phyloP scores from a whole-genome alignment of 2,329 filamentous ascomycete genomes.

The Ceratocystis smalleyi region DNA sequence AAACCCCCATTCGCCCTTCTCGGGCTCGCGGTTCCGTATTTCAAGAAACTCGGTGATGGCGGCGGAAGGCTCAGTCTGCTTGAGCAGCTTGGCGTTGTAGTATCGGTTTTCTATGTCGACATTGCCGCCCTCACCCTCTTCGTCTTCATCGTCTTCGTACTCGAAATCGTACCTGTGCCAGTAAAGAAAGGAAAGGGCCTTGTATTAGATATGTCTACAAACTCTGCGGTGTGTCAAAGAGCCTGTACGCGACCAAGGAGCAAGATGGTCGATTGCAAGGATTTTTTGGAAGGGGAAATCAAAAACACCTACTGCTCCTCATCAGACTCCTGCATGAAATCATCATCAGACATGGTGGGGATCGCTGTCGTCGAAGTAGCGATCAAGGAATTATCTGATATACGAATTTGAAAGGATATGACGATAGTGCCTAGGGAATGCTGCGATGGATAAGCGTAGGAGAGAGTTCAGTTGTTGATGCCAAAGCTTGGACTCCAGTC shows the following conservation, averaged over 20 bases:
- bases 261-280: neutral
- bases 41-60: slow-evolving; percentile 87
- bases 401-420: neutral
- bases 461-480: neutral
- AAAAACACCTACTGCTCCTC: slow-evolving; percentile 28
- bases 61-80: slow-evolving; percentile 68
- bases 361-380: neutral
- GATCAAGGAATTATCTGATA: neutral
- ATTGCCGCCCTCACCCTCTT: slow-evolving; percentile 74
- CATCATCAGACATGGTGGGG: slow-evolving; percentile 36
- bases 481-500: neutral
- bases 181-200: slow-evolving; percentile 10
- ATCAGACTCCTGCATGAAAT: slow-evolving; percentile 35
- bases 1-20: slow-evolving; percentile 98
- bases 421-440: neutral
- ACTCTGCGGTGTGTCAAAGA: neutral
- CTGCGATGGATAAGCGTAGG: neutral
- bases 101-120: slow-evolving; percentile 99
- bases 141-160: slow-evolving; percentile 82
- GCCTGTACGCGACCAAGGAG: neutral
- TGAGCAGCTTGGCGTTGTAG: slow-evolving; percentile 98
- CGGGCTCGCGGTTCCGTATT: slow-evolving; percentile 65
- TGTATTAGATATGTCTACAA: neutral
- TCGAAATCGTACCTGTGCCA: slow-evolving; percentile 70
- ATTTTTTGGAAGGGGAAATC: neutral